Evolutionary conservation across 129 eudicot genomes (phyloP).

Genomic region (sunflower (Helianthus annuus)): DNA sequence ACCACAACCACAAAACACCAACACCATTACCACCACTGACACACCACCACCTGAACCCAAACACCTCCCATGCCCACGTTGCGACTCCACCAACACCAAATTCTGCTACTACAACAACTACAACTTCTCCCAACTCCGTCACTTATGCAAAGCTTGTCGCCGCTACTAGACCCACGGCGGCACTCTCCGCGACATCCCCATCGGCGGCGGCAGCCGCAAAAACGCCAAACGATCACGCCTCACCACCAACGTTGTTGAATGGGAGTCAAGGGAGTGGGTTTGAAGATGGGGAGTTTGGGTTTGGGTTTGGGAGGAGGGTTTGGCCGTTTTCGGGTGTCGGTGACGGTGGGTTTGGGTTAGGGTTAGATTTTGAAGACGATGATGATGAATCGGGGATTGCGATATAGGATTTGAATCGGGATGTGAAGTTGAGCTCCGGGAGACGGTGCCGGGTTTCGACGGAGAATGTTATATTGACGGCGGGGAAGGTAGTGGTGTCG

Average conservation of each 20-base stretch:
- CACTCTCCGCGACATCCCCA: conserved; percentile 72
- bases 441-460: too few species aligned
- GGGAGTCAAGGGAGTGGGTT: conserved; percentile 44
- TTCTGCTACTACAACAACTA: conserved; percentile 95
- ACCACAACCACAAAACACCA: conserved; percentile 31
- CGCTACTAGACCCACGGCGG: conserved; percentile 88
- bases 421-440: too few species aligned
- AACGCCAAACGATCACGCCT: conserved; percentile 57
- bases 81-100: conserved; percentile 75
- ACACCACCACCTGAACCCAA: conserved; percentile 68
- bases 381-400: too few species aligned
- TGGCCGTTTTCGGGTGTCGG: conserved; percentile 56
- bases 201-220: conserved; percentile 79
- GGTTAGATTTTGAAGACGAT: too few species aligned
- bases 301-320: conserved; percentile 48
- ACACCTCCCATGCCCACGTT: conserved; percentile 83
- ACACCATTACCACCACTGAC: conserved; percentile 24
- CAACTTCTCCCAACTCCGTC: conserved; percentile 91
- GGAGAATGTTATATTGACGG: too few species aligned
- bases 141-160: conserved; percentile 75
- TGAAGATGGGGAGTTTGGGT: conserved; percentile 46
- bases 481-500: too few species aligned
- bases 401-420: too few species aligned
- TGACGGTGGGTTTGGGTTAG: conserved; percentile 33
- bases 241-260: conserved; percentile 38